Conservation (phyloP, 225 moss, liverwort and hornwort species). For the Physcomitrium patens region DNA sequence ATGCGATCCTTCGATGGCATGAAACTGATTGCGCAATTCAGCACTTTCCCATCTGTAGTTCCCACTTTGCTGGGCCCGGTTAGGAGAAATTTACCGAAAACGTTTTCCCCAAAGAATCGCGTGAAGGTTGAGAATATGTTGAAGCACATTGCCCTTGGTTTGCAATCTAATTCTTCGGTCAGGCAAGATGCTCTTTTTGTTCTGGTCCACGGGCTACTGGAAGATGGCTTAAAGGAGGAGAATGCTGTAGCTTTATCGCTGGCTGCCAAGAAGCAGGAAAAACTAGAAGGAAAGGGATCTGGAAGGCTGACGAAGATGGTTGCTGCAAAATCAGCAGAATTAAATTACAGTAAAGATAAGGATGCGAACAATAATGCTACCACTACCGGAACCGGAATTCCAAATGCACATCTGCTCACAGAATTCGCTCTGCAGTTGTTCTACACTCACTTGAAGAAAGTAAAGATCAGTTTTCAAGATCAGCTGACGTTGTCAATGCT, state of each 20-base stretch:
- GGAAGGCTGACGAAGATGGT: conserved; percentile 40
- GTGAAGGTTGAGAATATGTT: conserved; percentile 85
- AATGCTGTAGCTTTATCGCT: conserved; percentile 48
- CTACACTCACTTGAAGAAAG: conserved; percentile 75
- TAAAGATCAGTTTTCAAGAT: conserved; percentile 71
- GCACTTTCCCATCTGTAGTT: conserved; percentile 72
- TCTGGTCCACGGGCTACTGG: conserved; percentile 80
- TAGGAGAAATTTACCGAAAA: conserved; percentile 63
- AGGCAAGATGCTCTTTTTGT: conserved; percentile 76
- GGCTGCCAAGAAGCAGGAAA: conserved; percentile 76
- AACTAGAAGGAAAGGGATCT: conserved; percentile 55
- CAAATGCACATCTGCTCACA: conserved; percentile 78
- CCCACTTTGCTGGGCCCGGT: conserved; percentile 67
- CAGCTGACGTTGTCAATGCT: conserved; percentile 75
- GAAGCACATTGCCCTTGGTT: conserved; percentile 75
- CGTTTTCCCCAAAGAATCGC: conserved; percentile 69
- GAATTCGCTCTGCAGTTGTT: conserved; percentile 86
- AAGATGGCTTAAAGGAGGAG: conserved; percentile 86
- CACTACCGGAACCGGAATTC: conserved; percentile 35
- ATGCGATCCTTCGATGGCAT: conserved; percentile 92
- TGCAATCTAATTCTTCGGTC: conserved; percentile 76
- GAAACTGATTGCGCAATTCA: conserved; percentile 73
- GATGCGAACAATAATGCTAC: conserved; percentile 31
- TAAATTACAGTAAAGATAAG: conserved; percentile 44
- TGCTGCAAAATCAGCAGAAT: conserved; percentile 54